These are phyloP conservation scores for Phytopythium montanum DNA, from an alignment of 352 stramenopile species.

Conservation along the genomic window DNA sequence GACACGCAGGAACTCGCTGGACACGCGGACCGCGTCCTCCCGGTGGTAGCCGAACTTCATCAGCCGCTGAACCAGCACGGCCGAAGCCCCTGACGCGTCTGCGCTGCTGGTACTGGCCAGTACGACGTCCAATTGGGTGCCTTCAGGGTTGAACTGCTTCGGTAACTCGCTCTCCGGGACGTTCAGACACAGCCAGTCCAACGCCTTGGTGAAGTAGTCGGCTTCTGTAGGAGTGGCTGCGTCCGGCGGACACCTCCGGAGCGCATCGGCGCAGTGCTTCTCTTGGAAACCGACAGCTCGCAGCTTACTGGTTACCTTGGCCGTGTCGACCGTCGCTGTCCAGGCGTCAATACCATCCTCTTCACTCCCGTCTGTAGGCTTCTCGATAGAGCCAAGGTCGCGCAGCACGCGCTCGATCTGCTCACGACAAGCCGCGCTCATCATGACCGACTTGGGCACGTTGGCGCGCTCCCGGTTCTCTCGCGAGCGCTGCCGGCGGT, in stretches of 20 bases:
- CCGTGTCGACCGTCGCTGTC: background rate
- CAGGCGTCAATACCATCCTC: conserved; percentile 3
- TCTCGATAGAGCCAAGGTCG: conserved; percentile 28
- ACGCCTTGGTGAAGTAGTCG: conserved; percentile 33
- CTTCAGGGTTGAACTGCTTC: conserved; percentile 83
- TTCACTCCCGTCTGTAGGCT: conserved; percentile 11
- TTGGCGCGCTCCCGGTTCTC: conserved; percentile 93
- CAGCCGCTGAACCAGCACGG: conserved; percentile 60
- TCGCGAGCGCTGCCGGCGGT: conserved; percentile 76
- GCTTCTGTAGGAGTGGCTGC: conserved; percentile 23
- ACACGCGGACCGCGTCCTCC: conserved; percentile 37
- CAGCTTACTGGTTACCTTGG: conserved; percentile 24
- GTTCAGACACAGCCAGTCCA: conserved; percentile 85
- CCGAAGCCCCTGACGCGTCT: conserved; percentile 5
- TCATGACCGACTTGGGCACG: conserved; percentile 85
- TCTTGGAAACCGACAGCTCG: conserved; percentile 51
- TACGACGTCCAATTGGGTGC: conserved; percentile 89
- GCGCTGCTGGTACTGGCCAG: conserved; percentile 15
- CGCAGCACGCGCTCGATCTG: conserved; percentile 86
- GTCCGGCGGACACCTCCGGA: conserved; percentile 20
- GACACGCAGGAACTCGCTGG: conserved; percentile 34
- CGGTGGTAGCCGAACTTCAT: conserved; percentile 82
- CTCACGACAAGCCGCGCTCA: conserved; percentile 83
- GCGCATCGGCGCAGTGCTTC: conserved; percentile 42
- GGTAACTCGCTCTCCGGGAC: conserved; percentile 69